Evolutionary conservation across 257 asterid species (phyloP), one percentile per base, ranked within the genome.

Genomic region (Ligustrum vulgare): DNA sequence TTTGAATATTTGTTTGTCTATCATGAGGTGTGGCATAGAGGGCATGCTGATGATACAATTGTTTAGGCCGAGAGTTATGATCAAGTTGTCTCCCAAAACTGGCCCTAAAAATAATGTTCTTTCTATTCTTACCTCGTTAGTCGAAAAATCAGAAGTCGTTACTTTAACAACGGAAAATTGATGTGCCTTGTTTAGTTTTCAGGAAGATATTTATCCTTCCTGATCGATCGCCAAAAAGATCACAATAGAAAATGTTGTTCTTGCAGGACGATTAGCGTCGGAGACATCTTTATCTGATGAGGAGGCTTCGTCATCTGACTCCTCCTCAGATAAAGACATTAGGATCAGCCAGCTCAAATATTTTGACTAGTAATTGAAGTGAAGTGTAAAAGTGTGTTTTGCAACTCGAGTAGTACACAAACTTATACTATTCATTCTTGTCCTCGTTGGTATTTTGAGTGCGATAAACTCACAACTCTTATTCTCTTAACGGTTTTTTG

Each of bases 41-140:
- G 45, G 28, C 41, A 8, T 37, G 43, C 3, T 70, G 69, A 81
- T 73, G 74, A 77, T 69, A 54, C 63, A 28, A 7, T 60, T 45
- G 28, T n/a, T 81, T 37, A 37, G 43, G 12, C 43, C 43, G 1
- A 37, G 43, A 1, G 43, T 37, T 66, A 78, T 78, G 72, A 74
- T n/a, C n/a, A n/a, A 39, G 15, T 70, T 31, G 63, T 71, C 76
- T 64, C 73, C 35, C 56, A 66, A 62, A 76, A 28, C 79, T 69
- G 77, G 77, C 72, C 34, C 74, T 77, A 76, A 70, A 75, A 65
- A 71, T 77, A 51, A 78, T 74, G 80, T 37, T 58, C 60, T 47
- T 8, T 63, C 41, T 65, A 76, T 36, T 4, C 2, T 4, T 68
- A 39, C 12, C 18, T 68, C 56, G 2, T 8, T 22, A 68, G 11